A percentile compares a stretch with the other conserved stretches of the same genome.
Conservation (phyloP, 2,329 filamentous ascomycete genomes). For the Ascochyta lentis region DNA sequence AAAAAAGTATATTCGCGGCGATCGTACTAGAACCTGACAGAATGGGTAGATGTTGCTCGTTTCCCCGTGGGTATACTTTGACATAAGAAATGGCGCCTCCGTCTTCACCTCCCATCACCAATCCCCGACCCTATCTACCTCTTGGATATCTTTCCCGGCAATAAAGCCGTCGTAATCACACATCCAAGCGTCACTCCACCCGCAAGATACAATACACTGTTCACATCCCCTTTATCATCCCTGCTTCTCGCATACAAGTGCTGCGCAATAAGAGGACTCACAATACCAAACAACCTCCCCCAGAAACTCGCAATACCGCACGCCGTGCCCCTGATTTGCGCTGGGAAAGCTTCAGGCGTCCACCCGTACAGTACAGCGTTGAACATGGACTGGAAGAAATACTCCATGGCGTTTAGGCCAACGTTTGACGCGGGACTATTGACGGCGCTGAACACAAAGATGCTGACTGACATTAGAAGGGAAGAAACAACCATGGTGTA, state of each 20-base stretch:
- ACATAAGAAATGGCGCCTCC: background rate
- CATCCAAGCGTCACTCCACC: slow-evolving; percentile 62
- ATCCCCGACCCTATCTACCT: background rate
- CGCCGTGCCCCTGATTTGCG: slow-evolving; percentile 59
- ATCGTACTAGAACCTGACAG: background rate
- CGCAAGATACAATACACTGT: slow-evolving; percentile 63
- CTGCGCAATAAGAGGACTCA: slow-evolving; percentile 63
- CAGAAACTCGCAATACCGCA: slow-evolving; percentile 65
- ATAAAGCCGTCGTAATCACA: slow-evolving; percentile 57
- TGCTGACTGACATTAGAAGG: slow-evolving; percentile 52
- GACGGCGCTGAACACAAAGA: slow-evolving; percentile 55
- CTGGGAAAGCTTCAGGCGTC: slow-evolving; percentile 61
- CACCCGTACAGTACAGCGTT: slow-evolving; percentile 61
- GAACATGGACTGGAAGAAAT: slow-evolving; percentile 61
- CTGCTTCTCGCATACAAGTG: slow-evolving; percentile 44
- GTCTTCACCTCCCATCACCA: background rate
- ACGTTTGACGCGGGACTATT: slow-evolving; percentile 56
- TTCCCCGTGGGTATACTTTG: background rate
- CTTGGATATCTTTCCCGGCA: slow-evolving; percentile 48
- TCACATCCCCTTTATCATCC: slow-evolving; percentile 49
- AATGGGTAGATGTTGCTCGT: background rate
- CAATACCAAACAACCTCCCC: slow-evolving; percentile 64
- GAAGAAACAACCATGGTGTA: slow-evolving; percentile 55
- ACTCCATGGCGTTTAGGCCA: slow-evolving; percentile 60
- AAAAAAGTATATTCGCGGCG: background rate